phyloP scores from a whole-genome alignment of 169 alveolate species.

The Cryptosporidium parvum region DNA sequence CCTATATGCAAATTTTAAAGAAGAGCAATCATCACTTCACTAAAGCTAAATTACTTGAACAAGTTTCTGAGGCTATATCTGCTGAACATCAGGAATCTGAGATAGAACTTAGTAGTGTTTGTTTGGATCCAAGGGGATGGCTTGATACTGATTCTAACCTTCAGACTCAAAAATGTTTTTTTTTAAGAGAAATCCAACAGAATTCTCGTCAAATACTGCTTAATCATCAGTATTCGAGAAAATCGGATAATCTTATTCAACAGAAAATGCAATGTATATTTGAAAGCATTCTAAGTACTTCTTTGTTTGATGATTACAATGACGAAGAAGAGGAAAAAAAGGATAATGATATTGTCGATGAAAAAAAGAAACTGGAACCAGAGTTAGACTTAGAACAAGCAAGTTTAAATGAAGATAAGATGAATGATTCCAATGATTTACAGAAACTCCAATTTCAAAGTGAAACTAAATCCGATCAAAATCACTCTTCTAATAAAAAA shows the following conservation, averaged over 20 bases:
- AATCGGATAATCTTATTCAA: background rate
- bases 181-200: conserved; percentile 45
- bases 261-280: background rate
- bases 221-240: background rate
- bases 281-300: background rate
- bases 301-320: background rate
- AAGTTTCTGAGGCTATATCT: conserved; percentile 12
- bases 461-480: background rate
- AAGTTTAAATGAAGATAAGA: no score
- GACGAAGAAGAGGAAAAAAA: background rate
- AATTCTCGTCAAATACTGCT: conserved; percentile 30
- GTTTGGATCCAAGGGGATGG: conserved; percentile 7
- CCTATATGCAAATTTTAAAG: background rate
- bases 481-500: background rate
- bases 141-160: background rate
- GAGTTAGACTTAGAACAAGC: background rate
- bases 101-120: conserved; percentile 20
- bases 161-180: conserved; percentile 6
- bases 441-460: background rate
- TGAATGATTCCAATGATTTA: background rate
- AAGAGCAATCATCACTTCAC: background rate
- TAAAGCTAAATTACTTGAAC: conserved; percentile 11
- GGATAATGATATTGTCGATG: background rate
- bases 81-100: conserved; percentile 19
- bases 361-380: no score